Base-by-base conservation (phyloP, 1,139 yeast genomes). In the Geotrichum cucujoidarum region DNA sequence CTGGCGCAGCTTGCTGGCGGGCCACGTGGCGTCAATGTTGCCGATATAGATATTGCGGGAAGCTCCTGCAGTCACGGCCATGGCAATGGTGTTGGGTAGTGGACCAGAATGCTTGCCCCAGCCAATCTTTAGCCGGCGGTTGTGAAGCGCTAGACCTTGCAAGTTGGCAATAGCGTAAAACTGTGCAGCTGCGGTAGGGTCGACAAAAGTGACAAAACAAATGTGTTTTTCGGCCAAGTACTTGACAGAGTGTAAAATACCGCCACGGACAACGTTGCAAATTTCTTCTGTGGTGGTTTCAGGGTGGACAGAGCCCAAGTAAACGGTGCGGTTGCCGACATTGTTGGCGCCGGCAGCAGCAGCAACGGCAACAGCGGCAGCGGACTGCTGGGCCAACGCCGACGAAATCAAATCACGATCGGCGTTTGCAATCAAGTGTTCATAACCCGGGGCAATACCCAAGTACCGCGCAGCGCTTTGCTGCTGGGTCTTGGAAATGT, bases 21-120 rank as follows among this genome's bases (percentile, higher is more conserved):
- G 68, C 64, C 81, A 82, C 54, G 76, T 72, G 34, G 72, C 72
- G 52, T 76, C 77, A 48, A 77, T 71, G 55, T 76, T 81, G 32
- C 97, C 97, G 55, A 92, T 78, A 65, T 90, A 92, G 35, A 92
- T 80, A 64, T 92, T 92, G 68, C 98, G 78, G 27, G 90, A 79
- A 1, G 97, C 97, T 40, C 97, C 96, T 48, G 82, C 81, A 17
- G 92, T 78, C n/a, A 88, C 94, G 1, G 95, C 95, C 53, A 81
- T 69, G 5, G 88, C 78, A 52, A 90, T 74, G 3, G 85, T 83
- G 56, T 84, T 81, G 14, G 87, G 79, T 52, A 89, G 72, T 1
- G 95, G 90, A 8, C 97, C 96, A 1, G 95, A 81, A 64, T 88
- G 95, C 63, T 86, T 87, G 45, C 97, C 97, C 97, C 97, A 92